Conservation (phyloP, 805 yeast species). For the Trichomonascus vanleenenianus region DNA sequence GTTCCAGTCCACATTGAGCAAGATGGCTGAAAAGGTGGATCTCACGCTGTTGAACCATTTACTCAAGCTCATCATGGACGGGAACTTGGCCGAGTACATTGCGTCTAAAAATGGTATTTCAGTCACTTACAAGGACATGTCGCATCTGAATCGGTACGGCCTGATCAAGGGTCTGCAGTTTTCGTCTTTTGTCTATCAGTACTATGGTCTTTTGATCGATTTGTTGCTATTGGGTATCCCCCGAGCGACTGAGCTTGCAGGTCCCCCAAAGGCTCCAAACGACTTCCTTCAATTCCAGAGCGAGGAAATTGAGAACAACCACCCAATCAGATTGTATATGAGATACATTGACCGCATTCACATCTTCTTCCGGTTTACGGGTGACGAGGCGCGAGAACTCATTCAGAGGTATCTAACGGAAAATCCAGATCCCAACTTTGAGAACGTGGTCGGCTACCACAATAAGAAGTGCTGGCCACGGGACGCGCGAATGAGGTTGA, state of each 20-base stretch:
- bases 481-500: slow-evolving; percentile 81
- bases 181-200: slow-evolving; percentile 82
- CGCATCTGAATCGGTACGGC: slow-evolving; percentile 83
- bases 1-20: slow-evolving; percentile 66
- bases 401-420: slow-evolving; percentile 70
- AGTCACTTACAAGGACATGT: slow-evolving; percentile 88
- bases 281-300: slow-evolving; percentile 68
- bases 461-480: slow-evolving; percentile 93
- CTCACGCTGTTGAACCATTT: slow-evolving; percentile 78
- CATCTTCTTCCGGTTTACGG: slow-evolving; percentile 66
- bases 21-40: slow-evolving; percentile 79
- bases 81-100: slow-evolving; percentile 89
- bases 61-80: slow-evolving; percentile 72
- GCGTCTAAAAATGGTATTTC: slow-evolving; percentile 81
- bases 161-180: slow-evolving; percentile 83
- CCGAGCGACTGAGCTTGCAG: slow-evolving; percentile 82
- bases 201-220: slow-evolving; percentile 81
- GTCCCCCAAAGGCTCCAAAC: slow-evolving; percentile 62
- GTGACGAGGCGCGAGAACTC: slow-evolving; percentile 66
- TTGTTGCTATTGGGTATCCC: slow-evolving; percentile 75
- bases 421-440: slow-evolving; percentile 90
- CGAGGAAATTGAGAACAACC: slow-evolving; percentile 47
- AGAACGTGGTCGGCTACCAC: slow-evolving; percentile 75
- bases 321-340: slow-evolving; percentile 74
- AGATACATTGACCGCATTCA: slow-evolving; percentile 80